Conservation (phyloP, 2,329 filamentous ascomycete species). For the Metarhizium brunneum region DNA sequence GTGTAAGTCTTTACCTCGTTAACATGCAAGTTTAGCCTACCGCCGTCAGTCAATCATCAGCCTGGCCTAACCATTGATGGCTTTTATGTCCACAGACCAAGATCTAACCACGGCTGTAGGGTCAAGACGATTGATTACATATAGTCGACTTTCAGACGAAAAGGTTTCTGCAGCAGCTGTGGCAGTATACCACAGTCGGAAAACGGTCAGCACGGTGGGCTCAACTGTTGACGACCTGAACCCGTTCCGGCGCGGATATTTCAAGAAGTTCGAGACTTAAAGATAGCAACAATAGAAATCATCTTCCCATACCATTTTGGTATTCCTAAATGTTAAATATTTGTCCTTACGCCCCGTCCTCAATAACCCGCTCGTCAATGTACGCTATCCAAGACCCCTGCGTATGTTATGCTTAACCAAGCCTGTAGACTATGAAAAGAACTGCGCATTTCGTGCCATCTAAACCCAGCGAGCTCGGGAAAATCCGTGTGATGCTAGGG, state of each 20-base stretch:
- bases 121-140: conserved; percentile 84
- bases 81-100: background rate
- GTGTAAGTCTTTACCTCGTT: conserved; percentile 42
- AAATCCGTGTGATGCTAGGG: background rate
- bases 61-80: background rate
- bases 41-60: background rate
- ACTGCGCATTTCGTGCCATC: background rate
- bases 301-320: conserved; percentile 6
- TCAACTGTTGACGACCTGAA: conserved; percentile 50
- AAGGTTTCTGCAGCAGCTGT: conserved; percentile 39
- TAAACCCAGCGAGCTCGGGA: background rate
- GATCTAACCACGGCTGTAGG: conserved; percentile 35
- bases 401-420: background rate
- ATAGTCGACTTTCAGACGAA: conserved; percentile 58
- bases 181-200: conserved; percentile 21
- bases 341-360: background rate
- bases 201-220: conserved; percentile 26
- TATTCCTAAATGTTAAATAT: background rate
- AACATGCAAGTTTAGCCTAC: background rate
- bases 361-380: background rate
- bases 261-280: conserved; percentile 39
- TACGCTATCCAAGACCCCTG: background rate
- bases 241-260: conserved; percentile 50
- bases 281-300: conserved; percentile 4
- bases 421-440: background rate